Base-by-base conservation (phyloP, 2,329 filamentous ascomycete genomes). In the Diaporthe longicolla region DNA sequence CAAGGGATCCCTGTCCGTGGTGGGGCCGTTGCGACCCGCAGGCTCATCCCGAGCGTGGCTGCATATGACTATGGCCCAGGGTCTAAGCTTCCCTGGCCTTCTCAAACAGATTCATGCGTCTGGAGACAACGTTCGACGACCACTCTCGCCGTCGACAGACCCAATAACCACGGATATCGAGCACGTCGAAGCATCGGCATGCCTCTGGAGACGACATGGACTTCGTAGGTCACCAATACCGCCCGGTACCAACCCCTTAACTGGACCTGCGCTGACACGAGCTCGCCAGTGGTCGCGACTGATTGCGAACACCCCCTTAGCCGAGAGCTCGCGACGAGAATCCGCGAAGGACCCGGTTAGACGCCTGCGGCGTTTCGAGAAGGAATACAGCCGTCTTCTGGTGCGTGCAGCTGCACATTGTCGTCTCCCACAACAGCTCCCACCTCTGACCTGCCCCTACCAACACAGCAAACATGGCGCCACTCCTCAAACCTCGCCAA, bases 361-460 rank as follows among this genome's bases (percentile, higher is more conserved):
- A 79, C 90, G 91, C 75, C 86, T 92, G 75, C 89, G 91, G 81
- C 89, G 90, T 73, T 93, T 92, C 81, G 91, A 92, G 81, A 90
- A 90, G 82, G 90, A 92, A 82, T 93, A 92, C 79, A 87, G 86
- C 76, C 88, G 89, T 79, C 83, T 93, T 76, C 81, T 93, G 82
- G 90, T 92, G 82, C 82, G 86, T 76, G 63, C 48, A 54, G 45
- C 45, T 54, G 32, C 40, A 40, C 72, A 21, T 43, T 19, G 17
- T 24, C 21, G 50, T 72, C 24, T 24, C 21, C 19, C 17, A 45
- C 57, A 43, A 3, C n/a, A 19, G 11, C 15, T 11, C 26, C 63
- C 76, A 74, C 74, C 76, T 29, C 48, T 63, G 24, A 19, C 21
- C 74, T 75, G 74, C 76, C 72, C 65, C 45, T 43, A 11, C 40